Conservation (phyloP, 192 early-diverging fungal species). For the Coemansia sp. region DNA sequence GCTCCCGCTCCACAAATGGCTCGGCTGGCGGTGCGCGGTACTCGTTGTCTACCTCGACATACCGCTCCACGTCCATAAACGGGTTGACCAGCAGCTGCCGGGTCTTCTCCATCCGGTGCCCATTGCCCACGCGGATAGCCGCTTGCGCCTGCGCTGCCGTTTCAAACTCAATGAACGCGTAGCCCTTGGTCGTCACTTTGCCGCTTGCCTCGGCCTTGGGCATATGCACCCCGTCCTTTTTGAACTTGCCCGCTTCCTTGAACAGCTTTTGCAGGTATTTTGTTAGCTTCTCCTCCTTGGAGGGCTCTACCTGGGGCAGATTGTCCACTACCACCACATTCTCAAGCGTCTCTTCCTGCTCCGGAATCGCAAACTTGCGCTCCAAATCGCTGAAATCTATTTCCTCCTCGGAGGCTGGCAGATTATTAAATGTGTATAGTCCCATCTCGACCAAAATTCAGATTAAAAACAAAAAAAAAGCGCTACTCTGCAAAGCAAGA, state of each 20-base stretch:
- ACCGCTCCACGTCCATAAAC: constrained; percentile 91
- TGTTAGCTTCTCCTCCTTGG: constrained; percentile 83
- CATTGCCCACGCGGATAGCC: constrained; percentile 74
- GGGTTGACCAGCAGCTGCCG: constrained; percentile 81
- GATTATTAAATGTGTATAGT: constrained; percentile 59
- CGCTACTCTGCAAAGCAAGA: background rate
- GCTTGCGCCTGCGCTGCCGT: constrained; percentile 75
- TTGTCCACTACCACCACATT: constrained; percentile 90
- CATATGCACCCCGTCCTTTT: constrained; percentile 83
- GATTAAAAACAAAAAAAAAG: background rate
- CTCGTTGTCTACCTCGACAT: constrained; percentile 67
- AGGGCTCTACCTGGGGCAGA: constrained; percentile 79
- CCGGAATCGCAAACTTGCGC: constrained; percentile 64
- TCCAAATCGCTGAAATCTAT: constrained; percentile 93
- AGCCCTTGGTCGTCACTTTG: constrained; percentile 79
- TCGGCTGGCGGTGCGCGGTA: constrained; percentile 67
- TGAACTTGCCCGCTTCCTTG: constrained; percentile 71
- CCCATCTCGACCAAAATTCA: background rate
- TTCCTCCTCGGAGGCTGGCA: constrained; percentile 69
- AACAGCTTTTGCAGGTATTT: constrained; percentile 74
- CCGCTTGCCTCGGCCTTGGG: constrained; percentile 72
- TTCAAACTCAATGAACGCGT: constrained; percentile 92
- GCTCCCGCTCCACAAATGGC: constrained; percentile 66
- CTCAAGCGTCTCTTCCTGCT: constrained; percentile 75
- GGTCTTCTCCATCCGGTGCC: constrained; percentile 75